Evolutionary conservation across 139 green algal genomes (phyloP).

Genomic region (Volvox reticuliferus): DNA sequence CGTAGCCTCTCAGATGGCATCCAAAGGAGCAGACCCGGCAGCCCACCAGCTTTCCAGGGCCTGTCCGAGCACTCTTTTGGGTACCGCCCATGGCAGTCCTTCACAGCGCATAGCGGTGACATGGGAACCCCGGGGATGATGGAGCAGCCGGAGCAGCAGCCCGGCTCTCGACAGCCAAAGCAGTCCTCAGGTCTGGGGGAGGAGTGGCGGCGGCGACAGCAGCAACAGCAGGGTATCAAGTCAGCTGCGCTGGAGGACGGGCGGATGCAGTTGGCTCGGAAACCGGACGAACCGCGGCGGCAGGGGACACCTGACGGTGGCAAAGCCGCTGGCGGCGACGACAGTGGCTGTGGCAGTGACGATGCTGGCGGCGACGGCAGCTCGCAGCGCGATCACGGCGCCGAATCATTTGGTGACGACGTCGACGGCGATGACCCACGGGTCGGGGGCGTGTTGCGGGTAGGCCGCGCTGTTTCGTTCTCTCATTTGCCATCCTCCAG

Average conservation of each 20-base stretch:
- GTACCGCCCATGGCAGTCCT: slow-evolving; percentile 6
- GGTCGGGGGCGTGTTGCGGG: background rate
- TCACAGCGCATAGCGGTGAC: background rate
- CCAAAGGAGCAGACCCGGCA: background rate
- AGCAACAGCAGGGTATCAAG: background rate
- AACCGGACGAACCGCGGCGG: too few species aligned
- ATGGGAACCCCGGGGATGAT: background rate
- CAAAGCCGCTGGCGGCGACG: too few species aligned
- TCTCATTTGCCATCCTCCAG: background rate
- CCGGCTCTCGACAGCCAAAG: background rate
- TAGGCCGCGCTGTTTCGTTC: background rate
- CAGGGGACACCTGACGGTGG: too few species aligned
- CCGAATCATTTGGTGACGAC: too few species aligned
- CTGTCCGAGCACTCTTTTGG: background rate
- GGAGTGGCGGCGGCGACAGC: background rate
- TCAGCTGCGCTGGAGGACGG: too few species aligned
- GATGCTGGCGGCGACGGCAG: background rate
- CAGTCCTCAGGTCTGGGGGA: background rate
- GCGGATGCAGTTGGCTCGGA: too few species aligned
- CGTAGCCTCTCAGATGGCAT: background rate
- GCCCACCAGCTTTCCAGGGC: background rate
- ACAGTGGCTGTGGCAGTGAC: background rate
- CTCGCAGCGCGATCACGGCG: too few species aligned
- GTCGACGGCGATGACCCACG: background rate
- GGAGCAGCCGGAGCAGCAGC: background rate